Evolutionary conservation across 768 basidiomycete genomes (phyloP).

Genomic region (Brasilioporus rufonigricans): DNA sequence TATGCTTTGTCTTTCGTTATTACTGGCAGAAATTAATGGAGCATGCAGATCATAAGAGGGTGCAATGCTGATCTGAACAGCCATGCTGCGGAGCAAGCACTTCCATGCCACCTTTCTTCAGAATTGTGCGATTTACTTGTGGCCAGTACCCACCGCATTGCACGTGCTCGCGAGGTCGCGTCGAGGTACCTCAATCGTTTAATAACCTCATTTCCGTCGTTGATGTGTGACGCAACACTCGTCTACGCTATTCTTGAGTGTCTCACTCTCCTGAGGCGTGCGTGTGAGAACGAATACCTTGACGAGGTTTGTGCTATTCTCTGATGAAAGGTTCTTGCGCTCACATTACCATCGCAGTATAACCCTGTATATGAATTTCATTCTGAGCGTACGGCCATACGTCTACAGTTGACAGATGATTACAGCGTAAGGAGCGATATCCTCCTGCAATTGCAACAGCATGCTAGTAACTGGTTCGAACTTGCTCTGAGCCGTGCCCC

Average conservation of each 20-base stretch:
- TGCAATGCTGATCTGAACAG: constrained; percentile 69
- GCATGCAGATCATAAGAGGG: constrained; percentile 67
- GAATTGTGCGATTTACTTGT: constrained; percentile 79
- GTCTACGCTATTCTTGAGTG: constrained; percentile 91
- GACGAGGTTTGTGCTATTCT: constrained; percentile 68
- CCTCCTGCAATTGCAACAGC: constrained; percentile 66
- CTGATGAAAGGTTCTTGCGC: neutral
- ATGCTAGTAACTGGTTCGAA: constrained; percentile 83
- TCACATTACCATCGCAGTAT: constrained; percentile 51
- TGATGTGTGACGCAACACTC: constrained; percentile 87
- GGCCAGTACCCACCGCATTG: constrained; percentile 76
- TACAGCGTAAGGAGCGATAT: constrained; percentile 86
- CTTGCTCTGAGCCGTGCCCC: constrained; percentile 86
- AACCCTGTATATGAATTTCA: constrained; percentile 83
- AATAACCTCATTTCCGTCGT: constrained; percentile 87
- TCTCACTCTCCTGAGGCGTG: constrained; percentile 80
- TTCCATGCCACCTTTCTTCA: constrained; percentile 62
- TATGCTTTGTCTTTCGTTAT: constrained; percentile 25
- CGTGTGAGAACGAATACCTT: constrained; percentile 86
- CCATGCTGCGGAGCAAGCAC: constrained; percentile 76
- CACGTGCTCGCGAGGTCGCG: constrained; percentile 79
- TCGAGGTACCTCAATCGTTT: constrained; percentile 80
- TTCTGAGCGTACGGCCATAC: constrained; percentile 74
- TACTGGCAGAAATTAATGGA: neutral
- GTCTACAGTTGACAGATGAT: constrained; percentile 79